Evolutionary conservation across 306 rosid genomes (phyloP).

Genomic region (Canavalia ensiformis): DNA sequence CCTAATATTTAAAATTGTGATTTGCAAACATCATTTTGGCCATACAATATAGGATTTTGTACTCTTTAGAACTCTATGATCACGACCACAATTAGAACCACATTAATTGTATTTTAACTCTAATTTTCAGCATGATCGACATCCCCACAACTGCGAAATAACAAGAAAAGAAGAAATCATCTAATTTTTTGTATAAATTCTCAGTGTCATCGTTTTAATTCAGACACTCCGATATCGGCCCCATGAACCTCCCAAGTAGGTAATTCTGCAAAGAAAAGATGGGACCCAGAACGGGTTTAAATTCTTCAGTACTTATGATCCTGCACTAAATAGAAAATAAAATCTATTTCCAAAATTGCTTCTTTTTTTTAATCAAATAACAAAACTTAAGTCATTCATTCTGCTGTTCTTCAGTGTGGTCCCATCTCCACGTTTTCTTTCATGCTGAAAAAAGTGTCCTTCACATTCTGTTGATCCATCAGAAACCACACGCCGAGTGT

Average conservation of each 20-base stretch:
- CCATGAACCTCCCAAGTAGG: conserved; percentile 18
- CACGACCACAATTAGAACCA: too few species aligned
- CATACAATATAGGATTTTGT: too few species aligned
- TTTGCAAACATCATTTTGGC: too few species aligned
- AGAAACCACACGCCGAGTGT: conserved; percentile 10
- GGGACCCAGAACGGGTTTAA: conserved; percentile 13
- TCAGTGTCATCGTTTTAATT: neutral
- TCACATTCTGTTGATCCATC: conserved; percentile 30
- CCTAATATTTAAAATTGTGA: too few species aligned
- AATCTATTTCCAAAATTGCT: neutral
- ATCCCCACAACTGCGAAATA: too few species aligned
- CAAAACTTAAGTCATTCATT: conserved; percentile 33
- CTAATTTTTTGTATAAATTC: neutral
- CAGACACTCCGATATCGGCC: neutral
- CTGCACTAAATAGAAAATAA: conserved; percentile 23
- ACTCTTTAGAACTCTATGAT: too few species aligned
- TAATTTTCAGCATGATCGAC: too few species aligned
- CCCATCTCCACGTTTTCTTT: conserved; percentile 32
- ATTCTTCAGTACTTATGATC: neutral
- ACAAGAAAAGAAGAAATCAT: too few species aligned
- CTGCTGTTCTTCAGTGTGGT: conserved; percentile 24
- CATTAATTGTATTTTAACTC: too few species aligned
- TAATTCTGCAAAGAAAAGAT: conserved; percentile 7
- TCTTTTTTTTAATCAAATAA: neutral
- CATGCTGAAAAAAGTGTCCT: conserved; percentile 37